Conservation (phyloP, 768 basidiomycete genomes). For the Lentinula raphanica region DNA sequence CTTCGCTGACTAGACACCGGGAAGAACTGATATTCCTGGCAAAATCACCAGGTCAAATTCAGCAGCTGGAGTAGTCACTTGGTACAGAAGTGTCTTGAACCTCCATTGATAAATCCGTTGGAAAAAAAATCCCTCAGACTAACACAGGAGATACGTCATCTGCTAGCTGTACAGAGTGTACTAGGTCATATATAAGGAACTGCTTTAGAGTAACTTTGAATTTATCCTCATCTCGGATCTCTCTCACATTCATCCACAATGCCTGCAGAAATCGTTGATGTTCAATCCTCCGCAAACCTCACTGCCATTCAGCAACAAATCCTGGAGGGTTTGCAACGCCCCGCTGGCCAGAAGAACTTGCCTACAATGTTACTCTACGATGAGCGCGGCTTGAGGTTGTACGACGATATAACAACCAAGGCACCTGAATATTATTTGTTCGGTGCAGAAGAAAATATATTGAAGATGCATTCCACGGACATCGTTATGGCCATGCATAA, state of each 20-base stretch:
- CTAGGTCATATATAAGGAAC: background rate
- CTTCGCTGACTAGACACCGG: background rate
- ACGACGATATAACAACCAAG: constrained; percentile 78
- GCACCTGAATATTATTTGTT: constrained; percentile 89
- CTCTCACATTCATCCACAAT: constrained; percentile 18
- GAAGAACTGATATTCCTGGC: background rate
- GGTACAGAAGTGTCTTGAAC: background rate
- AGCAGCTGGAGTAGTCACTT: background rate
- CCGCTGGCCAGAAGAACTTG: constrained; percentile 52
- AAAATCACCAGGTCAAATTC: background rate
- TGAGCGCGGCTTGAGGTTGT: constrained; percentile 77
- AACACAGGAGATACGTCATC: background rate
- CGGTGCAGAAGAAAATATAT: constrained; percentile 78
- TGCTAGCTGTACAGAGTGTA: background rate
- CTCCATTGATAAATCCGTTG: background rate
- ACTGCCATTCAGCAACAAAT: constrained; percentile 42
- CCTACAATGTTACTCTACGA: constrained; percentile 87
- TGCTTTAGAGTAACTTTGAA: background rate
- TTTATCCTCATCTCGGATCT: background rate
- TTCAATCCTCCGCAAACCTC: constrained; percentile 33
- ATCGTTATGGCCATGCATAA: constrained; percentile 73
- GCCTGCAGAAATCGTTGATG: constrained; percentile 46
- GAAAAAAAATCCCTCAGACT: background rate
- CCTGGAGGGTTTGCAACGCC: constrained; percentile 48
- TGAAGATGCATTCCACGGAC: constrained; percentile 65